Conservation (phyloP, 371 early-diverging fungal species). For the Phascolomyces articulosus region DNA sequence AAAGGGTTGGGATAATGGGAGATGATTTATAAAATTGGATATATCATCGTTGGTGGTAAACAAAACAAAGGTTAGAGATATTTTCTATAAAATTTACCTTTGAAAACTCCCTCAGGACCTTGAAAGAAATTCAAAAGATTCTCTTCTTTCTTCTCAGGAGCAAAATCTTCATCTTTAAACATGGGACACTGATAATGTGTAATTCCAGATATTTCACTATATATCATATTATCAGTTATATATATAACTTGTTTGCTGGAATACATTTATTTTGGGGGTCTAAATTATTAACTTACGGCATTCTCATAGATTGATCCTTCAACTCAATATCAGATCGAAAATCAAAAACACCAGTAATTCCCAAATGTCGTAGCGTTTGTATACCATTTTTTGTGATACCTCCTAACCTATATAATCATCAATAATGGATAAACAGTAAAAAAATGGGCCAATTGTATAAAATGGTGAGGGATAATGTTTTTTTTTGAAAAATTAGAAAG, state of each 20-base stretch:
- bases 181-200: constrained; percentile 54
- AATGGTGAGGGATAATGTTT: no score
- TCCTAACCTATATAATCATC: constrained; percentile 19
- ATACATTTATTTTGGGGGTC: no score
- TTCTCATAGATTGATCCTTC: constrained; percentile 39
- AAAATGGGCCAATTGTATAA: no score
- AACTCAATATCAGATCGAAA: constrained; percentile 60
- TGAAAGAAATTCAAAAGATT: constrained; percentile 62
- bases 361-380: constrained; percentile 43
- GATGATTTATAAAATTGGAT: background rate
- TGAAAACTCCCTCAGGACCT: constrained; percentile 59
- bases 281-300: constrained; percentile 36
- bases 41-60: background rate
- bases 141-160: constrained; percentile 58
- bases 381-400: constrained; percentile 48
- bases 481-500: background rate
- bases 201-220: constrained; percentile 36
- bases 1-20: no score
- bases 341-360: constrained; percentile 60
- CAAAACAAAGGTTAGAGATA: background rate
- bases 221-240: background rate
- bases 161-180: constrained; percentile 59
- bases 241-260: background rate
- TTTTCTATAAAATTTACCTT: constrained; percentile 36
- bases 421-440: no score